Base-by-base conservation (phyloP, 495 filamentous ascomycete genomes). In the Aspergillus wentii region DNA sequence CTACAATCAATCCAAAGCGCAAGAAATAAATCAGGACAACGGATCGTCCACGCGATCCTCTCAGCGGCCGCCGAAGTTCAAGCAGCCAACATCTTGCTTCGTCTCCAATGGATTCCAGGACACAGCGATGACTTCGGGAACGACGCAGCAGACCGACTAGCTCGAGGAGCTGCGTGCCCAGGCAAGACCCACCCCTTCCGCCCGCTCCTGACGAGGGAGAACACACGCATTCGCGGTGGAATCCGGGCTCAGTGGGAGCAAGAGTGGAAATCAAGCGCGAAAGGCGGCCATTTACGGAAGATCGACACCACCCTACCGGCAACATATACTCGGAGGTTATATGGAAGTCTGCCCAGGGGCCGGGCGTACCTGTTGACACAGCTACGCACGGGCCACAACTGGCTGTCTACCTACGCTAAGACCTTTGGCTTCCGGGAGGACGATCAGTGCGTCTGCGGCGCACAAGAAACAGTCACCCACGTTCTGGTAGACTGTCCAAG, bases 21-120 rank as follows among this genome's bases (percentile, higher is more conserved):
- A 10, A 23, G 25, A n/a, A 57, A 51, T n/a, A 49, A 33, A 20
- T 53, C 46, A 18, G 44, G 46, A 16, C 44, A 56, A 34, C 31
- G 17, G 8, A 51, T 57, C 22, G 20, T 51, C 16, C 34, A 53
- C 16, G 42, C 52, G 5, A 56, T 44, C 39, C 35, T 39, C 32
- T 34, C 38, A 10, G 35, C 40, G 0, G 49, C 49, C 16, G 36
- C 42, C 8, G 45, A 56, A 36, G 32, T 46, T 8, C 32, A 36
- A 35, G 21, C 37, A 3, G 14, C 15, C 20, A 23, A 16, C 13
- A 44, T 44, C 14, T 8, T 10, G 16, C 41, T 56, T 5, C 45
- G 42, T 27, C 45, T 56, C 3, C 34, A 52, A 22, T 52, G 26
- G 51, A 26, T 54, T 8, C 47, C 44, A 8, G 51, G 51, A 20